Evolutionary conservation across 352 stramenopile genomes (phyloP), one percentile per base, ranked within the genome.

Genomic region (Phytopythium vexans): DNA sequence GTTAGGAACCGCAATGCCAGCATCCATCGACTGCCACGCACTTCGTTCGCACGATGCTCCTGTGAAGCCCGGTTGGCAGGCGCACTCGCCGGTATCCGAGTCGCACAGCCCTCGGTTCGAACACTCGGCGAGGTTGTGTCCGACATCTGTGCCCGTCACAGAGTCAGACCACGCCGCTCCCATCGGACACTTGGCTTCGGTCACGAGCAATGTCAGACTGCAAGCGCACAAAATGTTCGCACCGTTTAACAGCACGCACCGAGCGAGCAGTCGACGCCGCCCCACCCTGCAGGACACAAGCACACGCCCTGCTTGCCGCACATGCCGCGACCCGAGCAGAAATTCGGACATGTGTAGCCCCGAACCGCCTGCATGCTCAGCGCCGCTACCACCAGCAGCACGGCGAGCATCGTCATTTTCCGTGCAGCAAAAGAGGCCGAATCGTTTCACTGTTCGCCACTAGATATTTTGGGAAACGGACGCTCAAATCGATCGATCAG

Each of bases 41-140:
- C 78, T 85, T 58, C 85, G 74, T 35, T 93, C 77, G 53, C 86
- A 95, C 11, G 82, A 82, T 4, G 62, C 64, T n/a, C 86, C 86
- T 14, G 74, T 89, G 66, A 92, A 96, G 14, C 86, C 86, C 6
- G 66, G 3, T 41, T 81, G 64, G 21, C 87, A 96, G 3, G 53
- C 53, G 58, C 87, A 96, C 10, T 66, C 38, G 3, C 87, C 87
- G 0, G 75, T 72, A 8, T 78, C 67, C 1, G 59, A 52, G 55
- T 92, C 68, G 53, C 85, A 96, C 4, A 41, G 40, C 40, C 86
- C 84, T 6, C 78, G 70, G 54, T 97, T 98, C 1, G 87, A 96
- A 57, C 94, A 98, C 64, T 93, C 76, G 12, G 77, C 88, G 15
- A 75, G 43, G 52, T 89, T 83, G 74, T 98, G 94, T 15, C 87